Evolutionary conservation across 768 basidiomycete species (phyloP).

Genomic region (Panaeolus papilionaceus): DNA sequence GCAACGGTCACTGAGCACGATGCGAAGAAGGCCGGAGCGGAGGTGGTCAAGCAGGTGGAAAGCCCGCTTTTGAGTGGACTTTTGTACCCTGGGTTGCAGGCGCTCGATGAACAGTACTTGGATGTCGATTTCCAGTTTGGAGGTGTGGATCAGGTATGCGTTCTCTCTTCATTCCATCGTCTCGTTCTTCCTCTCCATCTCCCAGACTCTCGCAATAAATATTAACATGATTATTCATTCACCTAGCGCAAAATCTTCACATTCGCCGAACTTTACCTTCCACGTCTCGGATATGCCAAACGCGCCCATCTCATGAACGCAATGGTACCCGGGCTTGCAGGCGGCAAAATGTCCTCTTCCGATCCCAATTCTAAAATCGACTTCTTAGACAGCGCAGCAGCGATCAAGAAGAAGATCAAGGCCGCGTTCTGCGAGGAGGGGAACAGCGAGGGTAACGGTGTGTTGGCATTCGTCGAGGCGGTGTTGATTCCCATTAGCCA

Average conservation of each 20-base stretch:
- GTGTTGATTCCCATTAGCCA: conserved; percentile 90
- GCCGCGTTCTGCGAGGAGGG: conserved; percentile 95
- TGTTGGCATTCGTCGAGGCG: conserved; percentile 83
- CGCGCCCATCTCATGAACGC: conserved; percentile 98
- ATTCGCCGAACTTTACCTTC: conserved; percentile 95
- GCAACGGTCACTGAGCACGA: conserved; percentile 95
- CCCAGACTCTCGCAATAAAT: rapidly evolving
- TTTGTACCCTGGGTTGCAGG: conserved; percentile 95
- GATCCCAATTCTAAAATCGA: conserved; percentile 99
- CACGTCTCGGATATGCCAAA: conserved; percentile 89
- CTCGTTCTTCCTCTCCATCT: background rate
- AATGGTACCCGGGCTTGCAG: conserved; percentile 95
- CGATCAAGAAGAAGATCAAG: conserved; percentile 88
- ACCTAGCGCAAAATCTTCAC: conserved; percentile 95
- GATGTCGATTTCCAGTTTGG: conserved; percentile 98
- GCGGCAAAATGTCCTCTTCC: conserved; percentile 98
- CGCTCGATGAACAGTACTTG: conserved; percentile 97
- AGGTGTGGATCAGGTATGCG: conserved; percentile 90
- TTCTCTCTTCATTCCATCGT: background rate
- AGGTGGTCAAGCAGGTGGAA: conserved; percentile 98
- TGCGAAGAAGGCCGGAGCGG: conserved; percentile 97
- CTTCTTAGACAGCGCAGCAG: conserved; percentile 88
- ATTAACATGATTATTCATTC: too few relatives aligned
- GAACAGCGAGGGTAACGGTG: conserved; percentile 85
- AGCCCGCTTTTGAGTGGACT: conserved; percentile 90